Evolutionary conservation across 306 rosid species (phyloP), one percentile per base, ranked within the genome.

Genomic region (Dryas octopetala): DNA sequence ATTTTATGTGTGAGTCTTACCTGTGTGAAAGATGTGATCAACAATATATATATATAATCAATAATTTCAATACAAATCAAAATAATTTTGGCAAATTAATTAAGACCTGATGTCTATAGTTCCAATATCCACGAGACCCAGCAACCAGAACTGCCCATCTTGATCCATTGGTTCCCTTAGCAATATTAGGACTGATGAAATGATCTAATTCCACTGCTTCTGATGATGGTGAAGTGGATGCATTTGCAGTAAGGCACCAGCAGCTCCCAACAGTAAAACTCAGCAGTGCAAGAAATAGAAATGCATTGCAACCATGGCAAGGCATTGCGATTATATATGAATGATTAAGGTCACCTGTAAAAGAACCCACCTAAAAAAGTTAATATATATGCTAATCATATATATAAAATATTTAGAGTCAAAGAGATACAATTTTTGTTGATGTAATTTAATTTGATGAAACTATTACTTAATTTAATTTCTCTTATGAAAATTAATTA

Each of bases 61-160:
- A 32, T 32, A 32, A 32, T 1, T 38, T 16, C 6, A 62, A 19
- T 12, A 46, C 41, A 17, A 57, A 7, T 61, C 13, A 11, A 60
- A 1, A 14, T 2, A 13, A 49, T 28, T 26, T 2, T 4, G 26
- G 15, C 12, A 14, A 68, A 68, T 38, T 32, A 32, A 68, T 53
- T 16, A 5, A 14, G 10, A 85, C 85, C 86, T 85, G 91, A 66
- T 87, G 91, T 66, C 91, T 78, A 19, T 82, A 87, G 69, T 84
- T 87, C 0, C 6, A 40, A 19, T 75, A 87, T 1, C 74, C 82
- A 52, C 8, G 59, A 15, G 91, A 87, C 2, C 89, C 91, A 13
- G 91, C 88, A 32, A 85, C 73, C 4, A 84, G 87, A 60, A 87
- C 59, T 0, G 88, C 91, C 91, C 91, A 87, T 85, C 69, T 78